Conservation (phyloP, 2,329 filamentous ascomycete genomes). For the Periconia macrospinosa region DNA sequence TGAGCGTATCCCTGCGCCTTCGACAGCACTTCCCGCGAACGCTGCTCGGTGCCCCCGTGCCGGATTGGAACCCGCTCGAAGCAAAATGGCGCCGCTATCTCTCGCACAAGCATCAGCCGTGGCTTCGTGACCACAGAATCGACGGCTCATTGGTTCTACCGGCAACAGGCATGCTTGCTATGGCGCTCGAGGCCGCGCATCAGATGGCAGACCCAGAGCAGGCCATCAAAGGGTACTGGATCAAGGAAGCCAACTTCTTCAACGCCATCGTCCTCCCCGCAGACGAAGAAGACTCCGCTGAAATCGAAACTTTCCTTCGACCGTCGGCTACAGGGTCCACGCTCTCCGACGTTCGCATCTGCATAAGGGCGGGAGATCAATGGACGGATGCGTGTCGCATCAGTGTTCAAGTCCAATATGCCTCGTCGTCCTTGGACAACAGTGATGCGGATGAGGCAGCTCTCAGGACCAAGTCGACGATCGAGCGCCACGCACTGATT, state of each 20-base stretch:
- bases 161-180: neutral
- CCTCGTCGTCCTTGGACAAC: too few species aligned
- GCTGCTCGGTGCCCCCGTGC: constrained; percentile 12
- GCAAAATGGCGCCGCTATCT: constrained; percentile 8
- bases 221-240: constrained; percentile 18
- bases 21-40: constrained; percentile 9
- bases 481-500: too few species aligned
- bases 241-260: constrained; percentile 9
- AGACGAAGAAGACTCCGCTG: constrained; percentile 1
- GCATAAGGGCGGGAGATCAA: too few species aligned
- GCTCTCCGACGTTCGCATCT: too few species aligned
- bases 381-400: too few species aligned
- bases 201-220: neutral
- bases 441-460: too few species aligned
- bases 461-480: too few species aligned
- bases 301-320: too few species aligned
- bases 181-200: neutral
- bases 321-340: too few species aligned
- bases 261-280: constrained; percentile 3
- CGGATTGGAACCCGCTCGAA: constrained; percentile 27
- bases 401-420: too few species aligned
- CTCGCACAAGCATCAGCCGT: constrained; percentile 14
- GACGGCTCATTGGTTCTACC: constrained; percentile 6
- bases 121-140: constrained; percentile 27
- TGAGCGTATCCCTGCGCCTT: constrained; percentile 6